These are phyloP conservation scores for Sarcomyxa edulis DNA, from an alignment of 768 basidiomycete genomes.

Conservation along the genomic window DNA sequence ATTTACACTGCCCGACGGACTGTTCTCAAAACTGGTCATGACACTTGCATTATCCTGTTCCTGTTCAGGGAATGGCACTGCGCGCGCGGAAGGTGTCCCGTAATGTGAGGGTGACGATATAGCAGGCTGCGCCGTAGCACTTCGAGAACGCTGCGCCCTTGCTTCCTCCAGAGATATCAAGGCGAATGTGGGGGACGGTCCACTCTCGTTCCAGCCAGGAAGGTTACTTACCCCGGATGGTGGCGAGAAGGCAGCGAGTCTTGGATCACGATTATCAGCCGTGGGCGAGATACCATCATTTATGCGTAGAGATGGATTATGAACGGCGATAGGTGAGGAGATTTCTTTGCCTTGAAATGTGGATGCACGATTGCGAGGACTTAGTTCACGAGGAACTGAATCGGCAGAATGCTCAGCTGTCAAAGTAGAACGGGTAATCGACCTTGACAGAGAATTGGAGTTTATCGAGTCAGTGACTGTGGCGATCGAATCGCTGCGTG, in stretches of 20 bases:
- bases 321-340: conserved; percentile 46
- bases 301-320: conserved; percentile 21
- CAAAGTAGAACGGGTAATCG: conserved; percentile 26
- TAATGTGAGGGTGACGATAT: conserved; percentile 19
- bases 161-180: conserved; percentile 79
- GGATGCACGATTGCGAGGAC: conserved; percentile 21
- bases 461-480: conserved; percentile 43
- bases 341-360: conserved; percentile 47
- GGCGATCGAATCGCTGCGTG: conserved; percentile 44
- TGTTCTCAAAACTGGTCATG: conserved; percentile 18
- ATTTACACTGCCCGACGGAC: conserved; percentile 13
- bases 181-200: conserved; percentile 44
- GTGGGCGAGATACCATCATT: conserved; percentile 16
- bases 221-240: conserved; percentile 23
- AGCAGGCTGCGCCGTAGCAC: conserved; percentile 31
- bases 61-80: conserved; percentile 25
- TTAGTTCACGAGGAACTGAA: conserved; percentile 12
- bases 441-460: conserved; percentile 22
- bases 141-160: conserved; percentile 62
- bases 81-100: conserved; percentile 18
- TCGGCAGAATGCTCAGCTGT: conserved; percentile 29
- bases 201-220: conserved; percentile 48
- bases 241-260: conserved; percentile 12
- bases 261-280: conserved; percentile 20
- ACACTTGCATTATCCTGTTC: conserved; percentile 22